A percentile compares a stretch with the other conserved stretches of the same genome.
Conservation (phyloP, 495 filamentous ascomycete species). For the Penicillium paradoxum region DNA sequence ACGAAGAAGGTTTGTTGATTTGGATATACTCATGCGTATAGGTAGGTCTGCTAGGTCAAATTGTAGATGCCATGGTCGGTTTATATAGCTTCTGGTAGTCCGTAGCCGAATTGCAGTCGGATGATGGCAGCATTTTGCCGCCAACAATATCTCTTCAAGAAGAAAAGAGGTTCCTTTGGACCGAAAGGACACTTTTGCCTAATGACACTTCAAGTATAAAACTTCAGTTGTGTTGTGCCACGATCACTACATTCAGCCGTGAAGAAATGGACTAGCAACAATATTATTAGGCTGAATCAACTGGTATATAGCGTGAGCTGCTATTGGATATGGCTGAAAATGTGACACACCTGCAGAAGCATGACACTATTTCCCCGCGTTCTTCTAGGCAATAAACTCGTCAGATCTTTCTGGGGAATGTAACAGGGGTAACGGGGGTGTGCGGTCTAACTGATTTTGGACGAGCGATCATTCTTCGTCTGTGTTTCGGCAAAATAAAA, state of each 20-base stretch:
- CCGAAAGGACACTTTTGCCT: conserved; percentile 1
- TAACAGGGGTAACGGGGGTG: not conserved
- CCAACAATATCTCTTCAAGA: not conserved
- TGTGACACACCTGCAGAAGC: not conserved
- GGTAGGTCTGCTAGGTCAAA: not conserved
- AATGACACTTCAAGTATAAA: not conserved
- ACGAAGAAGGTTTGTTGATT: not conserved
- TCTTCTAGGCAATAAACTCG: not conserved
- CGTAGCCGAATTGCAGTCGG: not conserved
- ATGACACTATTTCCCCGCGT: not conserved
- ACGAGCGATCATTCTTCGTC: not conserved
- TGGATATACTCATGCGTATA: not conserved
- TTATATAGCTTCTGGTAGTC: not conserved
- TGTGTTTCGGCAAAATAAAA: not conserved
- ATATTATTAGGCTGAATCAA: conserved; percentile 2
- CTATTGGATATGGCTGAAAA: not conserved
- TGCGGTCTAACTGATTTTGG: not conserved
- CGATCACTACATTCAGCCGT: not conserved
- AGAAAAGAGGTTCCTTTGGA: not conserved
- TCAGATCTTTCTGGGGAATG: conserved; percentile 1
- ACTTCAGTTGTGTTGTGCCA: not conserved
- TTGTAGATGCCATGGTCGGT: not conserved
- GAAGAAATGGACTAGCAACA: not conserved
- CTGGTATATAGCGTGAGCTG: not conserved
- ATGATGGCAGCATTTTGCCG: not conserved